A percentile compares a stretch with the other conserved stretches of the same genome.
Evolutionary conservation across 2,329 filamentous ascomycete species (phyloP).

Genomic region (Paracoccidioides brasiliensis): DNA sequence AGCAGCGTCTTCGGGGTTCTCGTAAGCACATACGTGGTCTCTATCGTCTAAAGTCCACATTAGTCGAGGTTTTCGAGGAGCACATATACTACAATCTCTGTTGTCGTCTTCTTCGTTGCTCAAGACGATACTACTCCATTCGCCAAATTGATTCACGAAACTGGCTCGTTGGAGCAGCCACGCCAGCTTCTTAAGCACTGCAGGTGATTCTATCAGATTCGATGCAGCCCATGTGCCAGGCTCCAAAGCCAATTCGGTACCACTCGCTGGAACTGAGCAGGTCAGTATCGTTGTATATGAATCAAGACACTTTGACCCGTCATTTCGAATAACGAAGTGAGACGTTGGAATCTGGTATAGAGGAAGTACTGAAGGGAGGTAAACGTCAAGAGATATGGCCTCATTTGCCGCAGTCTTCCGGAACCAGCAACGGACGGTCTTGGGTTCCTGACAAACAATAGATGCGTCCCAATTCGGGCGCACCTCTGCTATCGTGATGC

Average conservation of each 20-base stretch:
- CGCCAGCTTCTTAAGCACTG: conserved; percentile 16
- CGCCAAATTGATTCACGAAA: conserved; percentile 14
- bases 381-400: conserved; percentile 13
- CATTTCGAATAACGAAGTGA: conserved; percentile 8
- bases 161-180: conserved; percentile 23
- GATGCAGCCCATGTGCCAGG: conserved; percentile 17
- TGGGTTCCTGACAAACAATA: conserved; percentile 8
- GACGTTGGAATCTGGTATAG: conserved; percentile 14
- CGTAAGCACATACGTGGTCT: conserved; percentile 31
- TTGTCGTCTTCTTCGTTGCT: not conserved
- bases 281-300: conserved; percentile 22
- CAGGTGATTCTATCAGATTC: conserved; percentile 17
- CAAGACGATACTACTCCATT: conserved; percentile 18
- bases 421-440: conserved; percentile 19
- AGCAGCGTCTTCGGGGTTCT: conserved; percentile 39
- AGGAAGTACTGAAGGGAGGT: conserved; percentile 11
- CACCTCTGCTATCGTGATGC: conserved; percentile 36
- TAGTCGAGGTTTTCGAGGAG: conserved; percentile 21
- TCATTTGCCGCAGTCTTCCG: conserved; percentile 18
- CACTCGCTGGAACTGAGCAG: conserved; percentile 13
- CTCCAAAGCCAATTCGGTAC: conserved; percentile 10
- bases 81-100: conserved; percentile 18
- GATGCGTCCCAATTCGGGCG: conserved; percentile 33
- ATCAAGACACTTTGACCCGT: conserved; percentile 17
- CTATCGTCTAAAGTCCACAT: conserved; percentile 21